Conservation (phyloP, 2,329 filamentous ascomycete genomes). For the Ophiostoma populinum region DNA sequence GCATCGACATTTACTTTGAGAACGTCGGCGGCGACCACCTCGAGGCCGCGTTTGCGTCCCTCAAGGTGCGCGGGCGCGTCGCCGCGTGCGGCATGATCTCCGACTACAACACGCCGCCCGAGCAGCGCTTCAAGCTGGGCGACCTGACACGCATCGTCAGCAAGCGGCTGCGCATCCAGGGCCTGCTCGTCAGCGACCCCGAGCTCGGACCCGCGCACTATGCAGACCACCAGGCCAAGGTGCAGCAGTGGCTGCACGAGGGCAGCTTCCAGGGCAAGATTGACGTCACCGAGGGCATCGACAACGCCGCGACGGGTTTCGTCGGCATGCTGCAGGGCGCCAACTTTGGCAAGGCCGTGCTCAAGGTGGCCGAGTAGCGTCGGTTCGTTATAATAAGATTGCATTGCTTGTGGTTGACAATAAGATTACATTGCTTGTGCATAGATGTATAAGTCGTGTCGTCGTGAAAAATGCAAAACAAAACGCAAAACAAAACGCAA, state of each 20-base stretch:
- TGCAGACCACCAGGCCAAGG: constrained; percentile 56
- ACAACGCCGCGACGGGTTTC: constrained; percentile 56
- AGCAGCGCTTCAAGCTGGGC: constrained; percentile 45
- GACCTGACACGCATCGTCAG: constrained; percentile 47
- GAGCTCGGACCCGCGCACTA: constrained; percentile 49
- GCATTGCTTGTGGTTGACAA: too few species aligned
- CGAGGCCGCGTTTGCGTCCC: constrained; percentile 24
- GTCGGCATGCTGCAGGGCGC: constrained; percentile 58
- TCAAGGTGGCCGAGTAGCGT: constrained; percentile 37
- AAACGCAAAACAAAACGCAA: too few species aligned
- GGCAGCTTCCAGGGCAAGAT: constrained; percentile 57
- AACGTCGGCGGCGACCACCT: constrained; percentile 36
- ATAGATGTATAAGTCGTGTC: too few species aligned
- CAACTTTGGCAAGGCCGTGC: constrained; percentile 74
- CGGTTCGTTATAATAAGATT: too few species aligned
- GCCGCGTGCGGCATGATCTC: constrained; percentile 52
- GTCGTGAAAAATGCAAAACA: too few species aligned
- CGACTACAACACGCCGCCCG: constrained; percentile 47
- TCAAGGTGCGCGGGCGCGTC: constrained; percentile 50
- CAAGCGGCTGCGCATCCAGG: constrained; percentile 54
- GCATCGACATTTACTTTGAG: constrained; percentile 51
- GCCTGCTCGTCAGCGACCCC: constrained; percentile 55
- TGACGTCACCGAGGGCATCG: constrained; percentile 56
- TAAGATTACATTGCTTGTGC: too few species aligned
- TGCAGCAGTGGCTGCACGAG: constrained; percentile 60